Evolutionary conservation across 2,329 filamentous ascomycete genomes (phyloP), one percentile per base, ranked within the genome.

Genomic region (Hysterium pulicare): DNA sequence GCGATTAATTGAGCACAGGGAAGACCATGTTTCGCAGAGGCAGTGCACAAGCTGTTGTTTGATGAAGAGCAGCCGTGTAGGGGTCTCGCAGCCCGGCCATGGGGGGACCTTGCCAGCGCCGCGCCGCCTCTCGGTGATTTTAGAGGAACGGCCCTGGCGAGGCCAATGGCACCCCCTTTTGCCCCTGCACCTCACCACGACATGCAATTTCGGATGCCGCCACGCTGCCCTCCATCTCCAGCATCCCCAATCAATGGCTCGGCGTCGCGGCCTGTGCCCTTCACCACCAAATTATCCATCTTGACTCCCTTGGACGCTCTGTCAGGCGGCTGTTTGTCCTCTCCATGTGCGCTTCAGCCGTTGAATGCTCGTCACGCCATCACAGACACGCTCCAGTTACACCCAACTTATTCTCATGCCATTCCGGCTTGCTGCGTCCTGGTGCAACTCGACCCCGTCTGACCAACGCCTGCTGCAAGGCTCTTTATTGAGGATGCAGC

Each of bases 31-130:
- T 45, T 47, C 47, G 48, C 48, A 51, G 48, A 51, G 43, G 50
- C 46, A 46, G 51, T 46, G 47, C 43, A 42, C 32, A 24, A 33
- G 20, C n/a, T 20, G 21, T 24, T 44, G 37, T 41, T 23, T 33
- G 38, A 51, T 53, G 52, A 57, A 55, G 49, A 17, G 37, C 44
- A 34, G n/a, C n/a, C n/a, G n/a, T n/a, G n/a, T n/a, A n/a, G n/a
- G n/a, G n/a, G n/a, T n/a, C n/a, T n/a, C n/a, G n/a, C n/a, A n/a
- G 24, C 24, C 26, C 19, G 22, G 33, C 9, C 28, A 17, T 21
- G 7, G 33, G 19, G 32, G 37, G 33, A 33, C 35, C 32, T 10
- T 30, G 11, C 28, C 20, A 33, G 5, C 36, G 33, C 17, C n/a
- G 22, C 32, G 33, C 31, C 35, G 35, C n/a, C 16, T 21, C 40